Conservation (phyloP, 805 yeast species). For the Candida silvicultrix region DNA sequence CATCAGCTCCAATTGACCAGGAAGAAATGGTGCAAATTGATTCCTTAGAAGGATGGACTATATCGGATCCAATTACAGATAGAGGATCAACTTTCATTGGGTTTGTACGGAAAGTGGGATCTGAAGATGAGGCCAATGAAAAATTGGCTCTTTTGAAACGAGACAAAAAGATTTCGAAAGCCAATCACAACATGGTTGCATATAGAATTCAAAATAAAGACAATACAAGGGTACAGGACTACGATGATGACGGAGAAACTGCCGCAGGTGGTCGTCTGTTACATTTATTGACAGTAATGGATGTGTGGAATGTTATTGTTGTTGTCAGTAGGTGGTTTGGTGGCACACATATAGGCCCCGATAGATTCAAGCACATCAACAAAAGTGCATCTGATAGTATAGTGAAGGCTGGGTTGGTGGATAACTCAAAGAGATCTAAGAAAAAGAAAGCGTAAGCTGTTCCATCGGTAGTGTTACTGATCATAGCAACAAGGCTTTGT, state of each 20-base stretch:
- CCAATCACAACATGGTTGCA: slow-evolving; percentile 80
- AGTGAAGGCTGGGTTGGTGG: slow-evolving; percentile 49
- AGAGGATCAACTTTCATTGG: slow-evolving; percentile 84
- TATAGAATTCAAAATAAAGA: slow-evolving; percentile 59
- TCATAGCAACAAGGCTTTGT: too few species aligned
- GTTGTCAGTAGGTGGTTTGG: slow-evolving; percentile 85
- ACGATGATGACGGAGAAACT: slow-evolving; percentile 95
- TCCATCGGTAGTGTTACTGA: too few species aligned
- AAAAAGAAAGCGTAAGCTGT: slow-evolving; percentile 20
- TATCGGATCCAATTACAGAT: slow-evolving; percentile 74
- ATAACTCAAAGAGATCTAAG: slow-evolving; percentile 13
- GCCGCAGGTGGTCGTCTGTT: slow-evolving; percentile 90
- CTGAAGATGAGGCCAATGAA: slow-evolving; percentile 61
- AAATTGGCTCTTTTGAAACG: slow-evolving; percentile 44
- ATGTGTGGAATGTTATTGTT: slow-evolving; percentile 78
- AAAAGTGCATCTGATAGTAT: slow-evolving; percentile 84
- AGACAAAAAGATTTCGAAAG: slow-evolving; percentile 61
- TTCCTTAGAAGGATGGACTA: slow-evolving; percentile 66
- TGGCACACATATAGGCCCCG: slow-evolving; percentile 88
- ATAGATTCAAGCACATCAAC: slow-evolving; percentile 89
- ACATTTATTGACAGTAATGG: slow-evolving; percentile 69
- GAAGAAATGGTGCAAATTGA: slow-evolving; percentile 24
- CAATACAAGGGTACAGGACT: slow-evolving; percentile 67
- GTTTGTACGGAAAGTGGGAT: slow-evolving; percentile 53
- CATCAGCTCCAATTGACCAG: slow-evolving; percentile 4